Evolutionary conservation across 192 early-diverging fungal genomes (phyloP).

Genomic region (Podila clonocystis): DNA sequence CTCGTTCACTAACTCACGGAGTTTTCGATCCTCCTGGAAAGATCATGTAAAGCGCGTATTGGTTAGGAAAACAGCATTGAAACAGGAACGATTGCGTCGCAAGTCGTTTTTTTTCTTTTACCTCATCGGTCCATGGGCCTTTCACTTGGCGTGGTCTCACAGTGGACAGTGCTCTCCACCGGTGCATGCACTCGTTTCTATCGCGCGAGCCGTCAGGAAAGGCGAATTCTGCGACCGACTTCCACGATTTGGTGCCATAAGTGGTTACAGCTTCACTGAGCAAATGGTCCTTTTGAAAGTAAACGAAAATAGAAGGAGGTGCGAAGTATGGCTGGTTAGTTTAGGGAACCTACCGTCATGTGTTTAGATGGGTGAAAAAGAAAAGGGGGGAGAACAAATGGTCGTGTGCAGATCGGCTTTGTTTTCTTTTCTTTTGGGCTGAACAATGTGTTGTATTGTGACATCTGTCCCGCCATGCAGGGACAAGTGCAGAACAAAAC

Average conservation of each 20-base stretch:
- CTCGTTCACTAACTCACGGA: constrained; percentile 35
- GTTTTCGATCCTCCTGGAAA: constrained; percentile 35
- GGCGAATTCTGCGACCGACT: constrained; percentile 28
- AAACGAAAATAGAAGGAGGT: background rate
- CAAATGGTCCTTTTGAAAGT: constrained; percentile 18
- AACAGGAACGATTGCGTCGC: no score
- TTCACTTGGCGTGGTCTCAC: constrained; percentile 36
- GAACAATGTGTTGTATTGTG: no score
- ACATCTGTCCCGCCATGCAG: background rate
- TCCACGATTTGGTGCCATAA: constrained; percentile 38
- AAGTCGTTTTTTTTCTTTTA: background rate
- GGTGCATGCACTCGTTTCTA: constrained; percentile 37
- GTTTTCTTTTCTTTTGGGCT: no score
- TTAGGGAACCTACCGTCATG: background rate
- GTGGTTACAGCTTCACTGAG: constrained; percentile 30
- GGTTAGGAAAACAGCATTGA: no score
- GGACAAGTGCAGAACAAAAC: no score
- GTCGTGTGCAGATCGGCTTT: background rate
- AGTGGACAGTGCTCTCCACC: constrained; percentile 31
- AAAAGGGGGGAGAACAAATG: background rate
- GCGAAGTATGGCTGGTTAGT: no score
- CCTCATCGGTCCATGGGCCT: constrained; percentile 50
- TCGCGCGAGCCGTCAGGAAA: constrained; percentile 43
- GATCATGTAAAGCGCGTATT: no score
- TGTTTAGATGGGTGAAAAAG: background rate